phyloP scores from a whole-genome alignment of 495 filamentous ascomycete species.

The Aspergillus egyptiacus region DNA sequence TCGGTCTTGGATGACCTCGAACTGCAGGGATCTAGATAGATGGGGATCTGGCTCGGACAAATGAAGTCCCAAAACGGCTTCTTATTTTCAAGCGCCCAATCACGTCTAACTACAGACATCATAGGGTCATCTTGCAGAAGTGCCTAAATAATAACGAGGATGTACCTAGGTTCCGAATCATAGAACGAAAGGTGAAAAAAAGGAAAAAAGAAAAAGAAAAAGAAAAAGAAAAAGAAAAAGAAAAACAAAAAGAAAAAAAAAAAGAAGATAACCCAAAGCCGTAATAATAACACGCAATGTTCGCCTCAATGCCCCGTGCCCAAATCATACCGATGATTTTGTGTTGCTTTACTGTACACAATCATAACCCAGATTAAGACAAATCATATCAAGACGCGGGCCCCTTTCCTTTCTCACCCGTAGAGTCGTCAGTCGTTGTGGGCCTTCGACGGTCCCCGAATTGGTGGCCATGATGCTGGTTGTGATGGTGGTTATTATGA shows the following conservation, averaged over 20 bases:
- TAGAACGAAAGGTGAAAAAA: no score
- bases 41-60: no score
- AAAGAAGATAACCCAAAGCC: conserved; percentile 21
- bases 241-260: conserved; percentile 12
- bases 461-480: conserved; percentile 29
- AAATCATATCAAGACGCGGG: conserved; percentile 26
- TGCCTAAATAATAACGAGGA: conserved; percentile 1
- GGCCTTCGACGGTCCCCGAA: conserved; percentile 42
- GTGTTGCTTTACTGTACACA: conserved; percentile 44
- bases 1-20: no score
- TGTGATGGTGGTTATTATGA: conserved; percentile 34
- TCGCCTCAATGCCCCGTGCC: conserved; percentile 42
- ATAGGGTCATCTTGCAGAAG: not conserved
- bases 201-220: no score
- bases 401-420: conserved; percentile 40
- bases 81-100: not conserved
- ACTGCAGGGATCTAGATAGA: no score
- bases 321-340: conserved; percentile 43
- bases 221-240: conserved; percentile 9
- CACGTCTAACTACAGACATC: not conserved
- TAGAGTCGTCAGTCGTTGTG: conserved; percentile 41
- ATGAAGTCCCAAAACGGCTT: no score
- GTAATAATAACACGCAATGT: conserved; percentile 42
- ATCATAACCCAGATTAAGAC: conserved; percentile 28
- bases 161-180: no score